Evolutionary conservation across 495 filamentous ascomycete genomes (phyloP).

Genomic region (Penicillium pancosmium): DNA sequence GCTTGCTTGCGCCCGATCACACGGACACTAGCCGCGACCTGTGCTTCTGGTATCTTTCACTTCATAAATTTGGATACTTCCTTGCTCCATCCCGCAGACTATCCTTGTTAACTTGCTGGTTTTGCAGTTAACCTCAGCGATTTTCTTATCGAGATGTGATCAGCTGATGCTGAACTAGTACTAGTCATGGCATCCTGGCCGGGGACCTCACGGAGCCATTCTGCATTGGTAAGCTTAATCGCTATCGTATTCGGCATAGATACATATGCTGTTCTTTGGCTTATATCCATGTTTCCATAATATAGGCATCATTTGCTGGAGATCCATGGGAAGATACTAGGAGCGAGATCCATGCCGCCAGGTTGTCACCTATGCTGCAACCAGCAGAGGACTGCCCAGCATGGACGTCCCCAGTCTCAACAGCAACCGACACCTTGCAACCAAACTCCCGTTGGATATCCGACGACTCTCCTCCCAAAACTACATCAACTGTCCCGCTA

Average conservation of each 20-base stretch:
- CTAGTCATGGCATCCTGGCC: conserved; percentile 20
- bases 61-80: not conserved
- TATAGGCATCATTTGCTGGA: conserved; percentile 9
- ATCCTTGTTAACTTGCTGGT: not conserved
- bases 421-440: conserved; percentile 9
- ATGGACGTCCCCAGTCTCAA: conserved; percentile 3
- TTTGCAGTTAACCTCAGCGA: not conserved
- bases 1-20: not conserved
- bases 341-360: conserved; percentile 10
- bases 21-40: not conserved
- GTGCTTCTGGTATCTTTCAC: not conserved
- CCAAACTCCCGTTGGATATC: not conserved
- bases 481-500: conserved; percentile 4
- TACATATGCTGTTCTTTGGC: not conserved
- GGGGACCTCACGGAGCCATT: not conserved
- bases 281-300: not conserved
- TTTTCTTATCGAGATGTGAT: conserved; percentile 7
- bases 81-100: not conserved
- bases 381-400: not conserved
- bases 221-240: conserved; percentile 7
- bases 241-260: not conserved
- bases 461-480: not conserved
- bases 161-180: not conserved
- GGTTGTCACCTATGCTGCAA: not conserved
- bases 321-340: conserved; percentile 4